These are phyloP conservation scores for Sphagnurus paluster DNA, from an alignment of 1,284 basidiomycete genomes.

Conservation along the genomic window DNA sequence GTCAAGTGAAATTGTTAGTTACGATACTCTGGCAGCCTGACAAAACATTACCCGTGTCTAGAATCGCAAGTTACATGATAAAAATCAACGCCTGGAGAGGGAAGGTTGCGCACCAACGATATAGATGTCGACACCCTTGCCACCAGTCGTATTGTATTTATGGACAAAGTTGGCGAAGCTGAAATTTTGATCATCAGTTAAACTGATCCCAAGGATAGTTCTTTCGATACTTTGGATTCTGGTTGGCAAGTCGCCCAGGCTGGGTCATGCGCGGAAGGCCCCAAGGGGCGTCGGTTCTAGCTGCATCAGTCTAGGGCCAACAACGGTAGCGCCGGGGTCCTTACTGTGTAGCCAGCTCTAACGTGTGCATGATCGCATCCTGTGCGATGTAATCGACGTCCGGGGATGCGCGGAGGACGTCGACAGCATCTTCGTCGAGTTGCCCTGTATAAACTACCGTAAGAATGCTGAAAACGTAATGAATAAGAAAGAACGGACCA, in stretches of 20 bases:
- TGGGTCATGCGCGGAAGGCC: conserved; percentile 22
- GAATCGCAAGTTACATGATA: conserved; percentile 3
- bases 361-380: conserved; percentile 58
- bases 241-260: conserved; percentile 13
- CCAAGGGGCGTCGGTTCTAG: conserved; percentile 28
- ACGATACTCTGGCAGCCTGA: too few species aligned
- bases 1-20: too few species aligned
- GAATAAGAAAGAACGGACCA: conserved; percentile 40
- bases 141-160: conserved; percentile 11
- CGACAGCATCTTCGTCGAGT: conserved; percentile 55
- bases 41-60: not conserved
- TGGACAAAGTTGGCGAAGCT: conserved; percentile 10
- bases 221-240: conserved; percentile 11
- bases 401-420: conserved; percentile 59
- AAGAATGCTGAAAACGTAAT: conserved; percentile 23
- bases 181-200: not conserved
- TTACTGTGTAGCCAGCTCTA: conserved; percentile 26
- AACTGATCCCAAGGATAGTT: not conserved
- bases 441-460: conserved; percentile 19
- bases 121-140: conserved; percentile 20
- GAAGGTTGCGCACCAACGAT: conserved; percentile 11
- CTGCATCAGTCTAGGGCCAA: not conserved
- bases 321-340: not conserved
- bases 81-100: not conserved
- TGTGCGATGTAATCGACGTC: conserved; percentile 72